These are phyloP conservation scores for Coemansia sp. DNA, from an alignment of 192 early-diverging fungal species.

Conservation along the genomic window DNA sequence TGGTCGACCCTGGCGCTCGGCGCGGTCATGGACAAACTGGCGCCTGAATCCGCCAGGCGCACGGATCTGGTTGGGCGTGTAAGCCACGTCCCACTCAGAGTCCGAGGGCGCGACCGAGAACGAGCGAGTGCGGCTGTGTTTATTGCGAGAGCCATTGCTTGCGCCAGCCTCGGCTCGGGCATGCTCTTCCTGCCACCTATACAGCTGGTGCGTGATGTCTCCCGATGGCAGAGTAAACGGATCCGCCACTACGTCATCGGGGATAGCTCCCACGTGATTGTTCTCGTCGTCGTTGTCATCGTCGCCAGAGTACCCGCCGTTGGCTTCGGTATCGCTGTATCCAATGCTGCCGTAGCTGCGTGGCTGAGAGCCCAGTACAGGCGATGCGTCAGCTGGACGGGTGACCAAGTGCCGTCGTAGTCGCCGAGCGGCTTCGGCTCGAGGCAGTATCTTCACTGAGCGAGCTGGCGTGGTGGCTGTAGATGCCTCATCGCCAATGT, in stretches of 20 bases:
- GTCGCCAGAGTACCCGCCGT: conserved; percentile 13
- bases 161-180: neutral
- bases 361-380: conserved; percentile 37
- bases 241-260: conserved; percentile 31
- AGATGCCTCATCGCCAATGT: conserved; percentile 13
- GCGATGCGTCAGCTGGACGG: conserved; percentile 42
- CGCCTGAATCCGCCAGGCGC: conserved; percentile 89
- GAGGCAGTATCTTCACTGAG: conserved; percentile 33
- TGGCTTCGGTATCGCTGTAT: conserved; percentile 22
- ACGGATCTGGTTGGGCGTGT: conserved; percentile 54
- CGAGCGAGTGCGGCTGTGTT: conserved; percentile 30
- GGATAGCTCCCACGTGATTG: neutral
- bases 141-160: conserved; percentile 12
- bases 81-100: conserved; percentile 58
- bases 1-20: conserved; percentile 58
- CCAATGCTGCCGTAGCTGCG: conserved; percentile 40
- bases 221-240: conserved; percentile 65
- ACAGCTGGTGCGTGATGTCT: conserved; percentile 84
- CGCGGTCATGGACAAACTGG: conserved; percentile 76
- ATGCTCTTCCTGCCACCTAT: conserved; percentile 78
- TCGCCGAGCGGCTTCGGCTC: conserved; percentile 60
- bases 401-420: conserved; percentile 71
- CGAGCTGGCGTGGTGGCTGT: conserved; percentile 1
- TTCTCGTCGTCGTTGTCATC: conserved; percentile 19
- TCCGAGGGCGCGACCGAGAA: conserved; percentile 53